Evolutionary conservation across 1,284 basidiomycete species (phyloP).

Genomic region (Sanghuangporus sanghuang): DNA sequence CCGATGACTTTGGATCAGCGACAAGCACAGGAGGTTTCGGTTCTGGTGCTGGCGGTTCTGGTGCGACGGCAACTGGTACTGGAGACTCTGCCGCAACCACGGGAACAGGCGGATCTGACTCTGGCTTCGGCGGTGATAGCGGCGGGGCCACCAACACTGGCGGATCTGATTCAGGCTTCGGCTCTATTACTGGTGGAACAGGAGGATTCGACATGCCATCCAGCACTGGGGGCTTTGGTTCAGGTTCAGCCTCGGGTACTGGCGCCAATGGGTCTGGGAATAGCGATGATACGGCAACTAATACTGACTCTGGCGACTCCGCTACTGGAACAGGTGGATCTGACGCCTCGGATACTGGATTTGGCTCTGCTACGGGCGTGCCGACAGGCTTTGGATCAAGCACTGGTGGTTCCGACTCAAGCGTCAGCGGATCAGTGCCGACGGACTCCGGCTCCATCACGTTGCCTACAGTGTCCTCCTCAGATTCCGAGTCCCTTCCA

Average conservation of each 20-base stretch:
- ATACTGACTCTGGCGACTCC: background rate
- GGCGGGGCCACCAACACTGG: background rate
- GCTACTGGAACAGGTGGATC: background rate
- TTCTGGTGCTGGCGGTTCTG: background rate
- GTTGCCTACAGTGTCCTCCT: no score
- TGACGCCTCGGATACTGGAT: background rate
- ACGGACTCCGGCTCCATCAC: no score
- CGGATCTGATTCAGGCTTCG: background rate
- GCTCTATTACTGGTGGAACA: background rate
- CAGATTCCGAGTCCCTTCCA: background rate
- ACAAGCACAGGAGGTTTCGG: background rate
- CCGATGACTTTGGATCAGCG: background rate
- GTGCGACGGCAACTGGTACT: background rate
- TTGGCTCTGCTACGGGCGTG: background rate
- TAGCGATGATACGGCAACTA: background rate
- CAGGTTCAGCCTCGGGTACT: background rate
- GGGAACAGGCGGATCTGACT: background rate
- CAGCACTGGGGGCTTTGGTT: background rate
- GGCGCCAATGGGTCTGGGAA: background rate
- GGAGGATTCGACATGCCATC: background rate
- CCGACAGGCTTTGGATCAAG: background rate
- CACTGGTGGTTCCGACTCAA: background rate
- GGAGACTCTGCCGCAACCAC: background rate
- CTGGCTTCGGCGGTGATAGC: background rate
- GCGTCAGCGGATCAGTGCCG: no score